phyloP scores from a whole-genome alignment of 176 grass and related monocot genomes.

The Aechmea fasciata region DNA sequence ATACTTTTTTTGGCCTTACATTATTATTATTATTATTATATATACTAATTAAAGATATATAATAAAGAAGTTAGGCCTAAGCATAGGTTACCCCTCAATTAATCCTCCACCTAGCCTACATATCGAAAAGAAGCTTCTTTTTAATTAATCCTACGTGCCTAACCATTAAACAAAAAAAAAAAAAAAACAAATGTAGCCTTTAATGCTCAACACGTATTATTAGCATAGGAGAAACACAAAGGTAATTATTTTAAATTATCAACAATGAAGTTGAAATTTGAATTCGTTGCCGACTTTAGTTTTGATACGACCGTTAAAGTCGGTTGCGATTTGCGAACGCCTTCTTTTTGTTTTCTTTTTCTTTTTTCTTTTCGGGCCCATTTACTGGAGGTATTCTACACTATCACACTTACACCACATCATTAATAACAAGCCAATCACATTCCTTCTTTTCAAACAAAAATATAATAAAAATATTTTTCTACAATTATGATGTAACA shows the following conservation, averaged over 20 bases:
- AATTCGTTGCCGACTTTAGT: neutral
- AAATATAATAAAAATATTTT: no score
- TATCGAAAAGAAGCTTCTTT: slow-evolving; percentile 18
- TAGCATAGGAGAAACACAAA: neutral
- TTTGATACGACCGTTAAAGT: slow-evolving; percentile 37
- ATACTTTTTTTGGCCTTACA: neutral
- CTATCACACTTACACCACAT: no score
- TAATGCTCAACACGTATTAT: slow-evolving; percentile 27
- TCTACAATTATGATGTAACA: no score
- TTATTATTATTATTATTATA: neutral
- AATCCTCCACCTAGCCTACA: neutral
- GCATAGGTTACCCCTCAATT: no score
- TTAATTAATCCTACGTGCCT: neutral
- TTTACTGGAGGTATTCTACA: no score
- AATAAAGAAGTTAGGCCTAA: no score
- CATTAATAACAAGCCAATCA: no score
- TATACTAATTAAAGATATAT: neutral
- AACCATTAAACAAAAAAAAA: neutral
- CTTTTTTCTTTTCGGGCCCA: no score
- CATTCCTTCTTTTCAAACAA: no score
- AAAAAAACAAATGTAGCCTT: slow-evolving; percentile 16
- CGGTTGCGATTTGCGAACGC: no score
- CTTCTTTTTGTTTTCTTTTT: no score
- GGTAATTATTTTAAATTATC: neutral
- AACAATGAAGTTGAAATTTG: neutral